Conservation (phyloP, 1,139 yeast species). For the Kodamaea suecica region DNA sequence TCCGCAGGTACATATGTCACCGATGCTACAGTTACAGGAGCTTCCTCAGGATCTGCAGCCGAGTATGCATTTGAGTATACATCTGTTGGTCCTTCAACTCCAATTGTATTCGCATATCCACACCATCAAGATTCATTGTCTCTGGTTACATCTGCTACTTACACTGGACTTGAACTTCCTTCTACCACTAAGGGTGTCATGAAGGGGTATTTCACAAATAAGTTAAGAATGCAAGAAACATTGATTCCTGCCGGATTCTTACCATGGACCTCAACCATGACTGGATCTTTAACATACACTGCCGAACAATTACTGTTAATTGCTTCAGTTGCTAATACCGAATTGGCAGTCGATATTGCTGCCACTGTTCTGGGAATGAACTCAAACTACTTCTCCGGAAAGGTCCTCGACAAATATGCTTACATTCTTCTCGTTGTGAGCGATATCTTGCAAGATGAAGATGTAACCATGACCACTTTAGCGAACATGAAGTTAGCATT, state of each 20-base stretch:
- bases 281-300: conserved; percentile 39
- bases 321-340: conserved; percentile 55
- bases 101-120: conserved; percentile 66
- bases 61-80: conserved; percentile 51
- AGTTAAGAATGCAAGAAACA: conserved; percentile 48
- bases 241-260: conserved; percentile 53
- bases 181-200: conserved; percentile 68
- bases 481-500: conserved; percentile 53
- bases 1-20: conserved; percentile 41
- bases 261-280: conserved; percentile 50
- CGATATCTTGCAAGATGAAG: conserved; percentile 56
- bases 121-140: conserved; percentile 62
- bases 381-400: conserved; percentile 65
- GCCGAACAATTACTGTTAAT: conserved; percentile 50
- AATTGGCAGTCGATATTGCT: conserved; percentile 55
- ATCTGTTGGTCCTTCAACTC: conserved; percentile 51
- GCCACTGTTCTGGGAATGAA: conserved; percentile 47
- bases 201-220: conserved; percentile 55
- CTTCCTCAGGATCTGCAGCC: conserved; percentile 33
- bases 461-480: conserved; percentile 47
- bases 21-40: conserved; percentile 31
- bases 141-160: conserved; percentile 27
- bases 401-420: conserved; percentile 72
- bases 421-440: conserved; percentile 62
- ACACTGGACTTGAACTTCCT: conserved; percentile 49